Evolutionary conservation across 2,329 filamentous ascomycete genomes (phyloP).

Genomic region (Aspergillus proliferans): DNA sequence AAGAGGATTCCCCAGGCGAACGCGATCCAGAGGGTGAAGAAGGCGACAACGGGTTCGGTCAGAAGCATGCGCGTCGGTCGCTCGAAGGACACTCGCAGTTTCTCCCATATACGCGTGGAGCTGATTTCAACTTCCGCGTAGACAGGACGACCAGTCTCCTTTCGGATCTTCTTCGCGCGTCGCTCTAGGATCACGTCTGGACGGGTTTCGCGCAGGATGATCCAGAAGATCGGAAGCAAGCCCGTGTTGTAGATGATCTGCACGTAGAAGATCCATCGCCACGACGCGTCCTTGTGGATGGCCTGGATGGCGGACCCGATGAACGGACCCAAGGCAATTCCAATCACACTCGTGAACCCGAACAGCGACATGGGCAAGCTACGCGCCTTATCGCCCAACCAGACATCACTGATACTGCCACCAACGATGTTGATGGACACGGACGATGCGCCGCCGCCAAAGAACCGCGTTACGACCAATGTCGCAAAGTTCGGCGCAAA

Average conservation of each 20-base stretch:
- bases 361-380: slow-evolving; percentile 41
- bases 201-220: slow-evolving; percentile 38
- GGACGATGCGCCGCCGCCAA: slow-evolving; percentile 40
- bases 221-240: slow-evolving; percentile 35
- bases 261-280: slow-evolving; percentile 43
- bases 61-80: slow-evolving; percentile 34
- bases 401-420: slow-evolving; percentile 30
- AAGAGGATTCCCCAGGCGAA: slow-evolving; percentile 42
- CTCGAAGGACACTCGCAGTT: slow-evolving; percentile 36
- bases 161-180: slow-evolving; percentile 35
- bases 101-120: slow-evolving; percentile 15
- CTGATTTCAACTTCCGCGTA: slow-evolving; percentile 22
- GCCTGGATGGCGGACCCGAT: slow-evolving; percentile 36
- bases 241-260: slow-evolving; percentile 41
- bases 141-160: slow-evolving; percentile 25
- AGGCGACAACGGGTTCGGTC: slow-evolving; percentile 39
- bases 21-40: slow-evolving; percentile 40
- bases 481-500: slow-evolving; percentile 43
- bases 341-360: slow-evolving; percentile 39
- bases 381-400: slow-evolving; percentile 32
- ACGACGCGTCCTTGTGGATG: slow-evolving; percentile 27
- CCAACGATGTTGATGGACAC: slow-evolving; percentile 38
- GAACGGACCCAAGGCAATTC: slow-evolving; percentile 41
- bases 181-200: slow-evolving; percentile 37
- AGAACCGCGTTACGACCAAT: slow-evolving; percentile 39